A percentile compares a stretch with the other conserved stretches of the same genome.
These are phyloP conservation scores for Chenopodium suecicum DNA, from an alignment of 148 eudicot species.

Conservation along the genomic window DNA sequence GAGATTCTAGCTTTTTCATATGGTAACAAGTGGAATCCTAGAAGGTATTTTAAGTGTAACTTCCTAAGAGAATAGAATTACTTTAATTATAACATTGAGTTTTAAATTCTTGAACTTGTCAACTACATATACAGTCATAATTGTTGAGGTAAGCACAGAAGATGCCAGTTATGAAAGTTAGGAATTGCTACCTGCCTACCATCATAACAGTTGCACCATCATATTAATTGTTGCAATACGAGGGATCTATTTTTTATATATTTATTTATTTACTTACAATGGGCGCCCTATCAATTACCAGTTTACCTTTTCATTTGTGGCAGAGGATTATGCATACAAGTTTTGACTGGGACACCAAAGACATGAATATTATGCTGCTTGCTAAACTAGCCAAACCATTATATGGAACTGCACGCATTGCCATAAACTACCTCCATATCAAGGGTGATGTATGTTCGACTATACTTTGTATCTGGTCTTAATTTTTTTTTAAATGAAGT, in stretches of 20 bases:
- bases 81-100: not conserved
- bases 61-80: not conserved
- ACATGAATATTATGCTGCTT: conserved; percentile 75
- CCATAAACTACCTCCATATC: conserved; percentile 73
- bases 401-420: conserved; percentile 91
- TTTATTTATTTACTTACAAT: not conserved
- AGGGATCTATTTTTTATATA: not conserved
- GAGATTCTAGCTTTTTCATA: not conserved
- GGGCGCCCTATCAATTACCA: not conserved
- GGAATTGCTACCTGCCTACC: no score
- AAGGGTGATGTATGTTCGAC: conserved; percentile 90
- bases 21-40: not conserved
- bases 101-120: not conserved
- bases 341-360: conserved; percentile 88
- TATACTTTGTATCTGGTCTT: not conserved
- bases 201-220: no score
- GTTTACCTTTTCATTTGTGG: conserved; percentile 17
- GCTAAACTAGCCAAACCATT: conserved; percentile 90
- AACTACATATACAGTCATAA: not conserved
- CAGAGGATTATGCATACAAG: conserved; percentile 74
- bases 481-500: not conserved
- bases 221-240: not conserved
- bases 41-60: not conserved
- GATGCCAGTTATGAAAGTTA: not conserved
- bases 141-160: not conserved